Conservation (phyloP, 1,284 basidiomycete species). For the Cutaneotrichosporon mucoides region DNA sequence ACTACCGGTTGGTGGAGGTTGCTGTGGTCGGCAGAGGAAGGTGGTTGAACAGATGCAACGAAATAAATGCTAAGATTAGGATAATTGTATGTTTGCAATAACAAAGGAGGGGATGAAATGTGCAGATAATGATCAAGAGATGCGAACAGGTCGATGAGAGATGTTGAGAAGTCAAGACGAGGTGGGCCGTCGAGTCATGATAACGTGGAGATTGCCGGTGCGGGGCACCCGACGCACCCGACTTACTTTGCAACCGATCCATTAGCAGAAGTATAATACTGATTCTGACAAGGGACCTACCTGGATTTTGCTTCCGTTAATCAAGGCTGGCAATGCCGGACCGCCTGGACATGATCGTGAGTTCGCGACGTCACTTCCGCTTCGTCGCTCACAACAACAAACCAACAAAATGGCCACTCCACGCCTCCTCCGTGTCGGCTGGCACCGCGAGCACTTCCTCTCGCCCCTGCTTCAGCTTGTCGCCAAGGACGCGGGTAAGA, state of each 20-base stretch:
- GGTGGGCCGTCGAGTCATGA: too few species aligned
- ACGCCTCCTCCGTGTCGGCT: conserved; percentile 46
- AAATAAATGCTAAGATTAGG: neutral
- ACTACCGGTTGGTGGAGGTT: neutral
- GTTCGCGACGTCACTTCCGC: too few species aligned
- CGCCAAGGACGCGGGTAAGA: conserved; percentile 60
- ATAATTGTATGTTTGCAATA: too few species aligned
- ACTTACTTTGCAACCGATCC: too few species aligned
- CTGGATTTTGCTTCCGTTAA: too few species aligned
- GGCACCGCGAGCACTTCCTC: conserved; percentile 84
- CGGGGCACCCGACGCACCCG: too few species aligned
- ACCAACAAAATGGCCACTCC: neutral
- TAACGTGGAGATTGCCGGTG: too few species aligned
- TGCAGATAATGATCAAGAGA: neutral
- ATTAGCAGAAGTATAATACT: too few species aligned
- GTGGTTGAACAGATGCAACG: neutral
- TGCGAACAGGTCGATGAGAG: neutral
- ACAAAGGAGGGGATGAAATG: neutral
- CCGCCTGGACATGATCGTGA: too few species aligned
- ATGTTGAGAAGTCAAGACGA: neutral
- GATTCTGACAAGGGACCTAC: too few species aligned
- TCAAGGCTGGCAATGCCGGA: too few species aligned
- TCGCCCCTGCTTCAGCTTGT: conserved; percentile 70
- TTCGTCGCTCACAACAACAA: too few species aligned
- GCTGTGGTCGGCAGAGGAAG: neutral